Evolutionary conservation across 768 basidiomycete genomes (phyloP).

Genomic region (Hirschioporus abietinus): DNA sequence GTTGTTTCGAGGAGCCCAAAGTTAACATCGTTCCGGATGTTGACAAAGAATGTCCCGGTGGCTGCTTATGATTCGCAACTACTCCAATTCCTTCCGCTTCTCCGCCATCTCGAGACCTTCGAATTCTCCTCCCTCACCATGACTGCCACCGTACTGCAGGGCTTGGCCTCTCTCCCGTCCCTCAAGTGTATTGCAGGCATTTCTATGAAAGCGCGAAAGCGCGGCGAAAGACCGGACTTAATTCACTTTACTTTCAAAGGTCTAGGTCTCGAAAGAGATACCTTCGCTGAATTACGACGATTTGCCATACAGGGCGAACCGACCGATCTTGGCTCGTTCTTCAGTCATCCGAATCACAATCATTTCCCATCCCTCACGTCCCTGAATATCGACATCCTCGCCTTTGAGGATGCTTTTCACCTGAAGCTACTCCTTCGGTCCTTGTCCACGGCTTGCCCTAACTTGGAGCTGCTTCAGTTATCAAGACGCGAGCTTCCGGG

Average conservation of each 20-base stretch:
- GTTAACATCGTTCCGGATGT: background rate
- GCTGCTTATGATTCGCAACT: background rate
- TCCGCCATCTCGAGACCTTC: background rate
- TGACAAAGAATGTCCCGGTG: background rate
- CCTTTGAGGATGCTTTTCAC: background rate
- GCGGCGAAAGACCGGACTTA: background rate
- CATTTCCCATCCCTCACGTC: background rate
- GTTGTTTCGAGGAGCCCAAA: background rate
- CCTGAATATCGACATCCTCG: background rate
- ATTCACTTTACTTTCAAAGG: background rate
- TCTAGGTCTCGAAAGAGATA: background rate
- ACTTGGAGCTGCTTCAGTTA: background rate
- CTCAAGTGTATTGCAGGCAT: background rate
- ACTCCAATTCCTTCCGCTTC: background rate
- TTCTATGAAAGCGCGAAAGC: background rate
- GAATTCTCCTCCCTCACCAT: background rate
- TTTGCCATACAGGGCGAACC: background rate
- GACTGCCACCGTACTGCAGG: background rate
- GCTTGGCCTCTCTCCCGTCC: background rate
- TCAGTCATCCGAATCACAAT: background rate
- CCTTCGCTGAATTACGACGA: background rate
- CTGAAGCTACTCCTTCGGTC: background rate
- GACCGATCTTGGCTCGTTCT: background rate
- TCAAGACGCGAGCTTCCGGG: background rate
- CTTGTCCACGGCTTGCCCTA: background rate